phyloP scores from a whole-genome alignment of 495 filamentous ascomycete species.

The Tuber microsphaerosporum region DNA sequence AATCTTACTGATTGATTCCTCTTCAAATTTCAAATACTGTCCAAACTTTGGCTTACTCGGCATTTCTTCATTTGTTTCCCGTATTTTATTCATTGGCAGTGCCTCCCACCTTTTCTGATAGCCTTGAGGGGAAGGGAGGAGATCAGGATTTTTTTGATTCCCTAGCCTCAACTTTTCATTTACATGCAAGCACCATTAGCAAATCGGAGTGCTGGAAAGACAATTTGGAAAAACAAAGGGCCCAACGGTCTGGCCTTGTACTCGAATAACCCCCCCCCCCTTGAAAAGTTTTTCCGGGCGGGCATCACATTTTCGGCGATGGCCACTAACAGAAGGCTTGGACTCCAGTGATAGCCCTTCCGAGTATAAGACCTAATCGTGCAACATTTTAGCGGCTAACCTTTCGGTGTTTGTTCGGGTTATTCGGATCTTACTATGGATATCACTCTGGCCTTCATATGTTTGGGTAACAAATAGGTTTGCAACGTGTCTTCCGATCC shows the following conservation, averaged over 20 bases:
- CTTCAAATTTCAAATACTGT: not conserved
- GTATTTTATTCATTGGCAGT: not conserved
- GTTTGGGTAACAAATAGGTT: conserved; percentile 97
- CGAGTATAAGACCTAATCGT: conserved; percentile 53
- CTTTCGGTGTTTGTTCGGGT: not conserved
- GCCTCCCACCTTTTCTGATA: not conserved
- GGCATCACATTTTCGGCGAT: not conserved
- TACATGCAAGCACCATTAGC: not conserved
- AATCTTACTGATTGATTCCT: not conserved
- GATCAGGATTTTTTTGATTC: not conserved
- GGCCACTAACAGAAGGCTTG: conserved; percentile 50
- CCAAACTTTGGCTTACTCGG: not conserved
- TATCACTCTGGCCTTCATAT: conserved; percentile 95
- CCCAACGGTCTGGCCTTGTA: not conserved
- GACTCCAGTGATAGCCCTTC: conserved; percentile 55
- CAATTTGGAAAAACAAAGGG: not conserved
- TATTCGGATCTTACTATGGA: conserved; percentile 61
- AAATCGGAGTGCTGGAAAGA: not conserved
- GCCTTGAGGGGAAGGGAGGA: not conserved
- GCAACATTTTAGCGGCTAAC: conserved; percentile 7
- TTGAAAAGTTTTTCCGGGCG: not conserved
- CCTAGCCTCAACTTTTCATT: not conserved
- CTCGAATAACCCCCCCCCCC: not conserved
- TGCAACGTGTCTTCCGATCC: conserved; percentile 86
- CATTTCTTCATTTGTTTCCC: not conserved